phyloP scores from a whole-genome alignment of 441 rosid species.

The Dalechampia spathulata region DNA sequence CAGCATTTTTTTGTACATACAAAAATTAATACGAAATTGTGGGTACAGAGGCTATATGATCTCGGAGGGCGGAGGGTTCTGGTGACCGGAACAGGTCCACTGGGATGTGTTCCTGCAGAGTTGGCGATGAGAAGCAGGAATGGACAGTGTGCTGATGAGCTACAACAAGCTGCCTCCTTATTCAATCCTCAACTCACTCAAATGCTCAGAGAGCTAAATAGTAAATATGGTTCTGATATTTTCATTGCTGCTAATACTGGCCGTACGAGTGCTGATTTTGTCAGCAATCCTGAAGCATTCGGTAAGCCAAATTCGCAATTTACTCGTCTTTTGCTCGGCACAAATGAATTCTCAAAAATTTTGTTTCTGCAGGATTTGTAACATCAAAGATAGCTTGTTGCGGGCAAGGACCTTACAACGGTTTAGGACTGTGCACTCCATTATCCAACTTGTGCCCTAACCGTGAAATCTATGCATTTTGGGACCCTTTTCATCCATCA shows the following conservation, averaged over 20 bases:
- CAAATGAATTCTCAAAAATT: too few species aligned
- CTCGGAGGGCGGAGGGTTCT: slow-evolving; percentile 63
- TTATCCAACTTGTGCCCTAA: slow-evolving; percentile 23
- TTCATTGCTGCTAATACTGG: slow-evolving; percentile 50
- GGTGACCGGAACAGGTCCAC: slow-evolving; percentile 75
- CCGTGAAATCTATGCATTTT: slow-evolving; percentile 17
- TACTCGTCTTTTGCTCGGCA: too few species aligned
- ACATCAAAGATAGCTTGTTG: too few species aligned
- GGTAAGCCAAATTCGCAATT: slow-evolving; percentile 22
- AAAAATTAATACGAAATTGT: too few species aligned
- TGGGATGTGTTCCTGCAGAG: slow-evolving; percentile 83
- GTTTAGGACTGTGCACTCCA: slow-evolving; percentile 22
- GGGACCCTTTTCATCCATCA: slow-evolving; percentile 34
- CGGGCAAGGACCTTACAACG: too few species aligned
- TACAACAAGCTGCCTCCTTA: slow-evolving; percentile 47
- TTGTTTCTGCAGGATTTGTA: too few species aligned
- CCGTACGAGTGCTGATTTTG: slow-evolving; percentile 36
- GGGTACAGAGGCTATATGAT: slow-evolving; percentile 54
- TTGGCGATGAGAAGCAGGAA: slow-evolving; percentile 37
- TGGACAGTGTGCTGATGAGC: slow-evolving; percentile 44
- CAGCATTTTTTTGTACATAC: too few species aligned
- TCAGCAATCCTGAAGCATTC: slow-evolving; percentile 38
- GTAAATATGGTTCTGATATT: slow-evolving; percentile 29
- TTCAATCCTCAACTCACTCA: slow-evolving; percentile 48
- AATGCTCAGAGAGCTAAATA: slow-evolving; percentile 42